Percentiles rank a stretch among this genome's conserved stretches.
Conservation (phyloP, 1,139 yeast species). For the Meyerozyma carpophila region DNA sequence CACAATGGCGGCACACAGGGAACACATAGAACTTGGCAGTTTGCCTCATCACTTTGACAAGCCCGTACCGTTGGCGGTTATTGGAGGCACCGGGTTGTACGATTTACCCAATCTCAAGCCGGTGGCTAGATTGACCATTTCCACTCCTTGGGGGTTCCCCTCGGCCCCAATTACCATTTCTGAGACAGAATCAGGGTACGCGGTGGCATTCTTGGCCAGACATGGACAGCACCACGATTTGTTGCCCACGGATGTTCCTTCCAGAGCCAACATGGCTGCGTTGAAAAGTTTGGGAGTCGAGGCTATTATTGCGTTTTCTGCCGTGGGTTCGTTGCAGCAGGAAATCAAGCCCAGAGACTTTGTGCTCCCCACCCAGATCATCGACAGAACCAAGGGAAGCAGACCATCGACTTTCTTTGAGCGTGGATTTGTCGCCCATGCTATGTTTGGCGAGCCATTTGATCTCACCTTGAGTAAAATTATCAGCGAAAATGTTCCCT, state of each 20-base stretch:
- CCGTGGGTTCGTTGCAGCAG: slow-evolving; percentile 91
- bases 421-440: slow-evolving; percentile 92
- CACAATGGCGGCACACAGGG: slow-evolving; percentile 36
- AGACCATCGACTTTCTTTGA: slow-evolving; percentile 89
- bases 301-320: slow-evolving; percentile 87
- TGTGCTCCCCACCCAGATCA: slow-evolving; percentile 90
- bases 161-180: slow-evolving; percentile 92
- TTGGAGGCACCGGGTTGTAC: slow-evolving; percentile 98
- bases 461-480: slow-evolving; percentile 66
- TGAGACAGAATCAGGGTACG: slow-evolving; percentile 66
- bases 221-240: slow-evolving; percentile 89
- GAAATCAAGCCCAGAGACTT: slow-evolving; percentile 92
- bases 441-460: slow-evolving; percentile 95
- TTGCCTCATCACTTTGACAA: slow-evolving; percentile 38
- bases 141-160: slow-evolving; percentile 97
- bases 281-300: slow-evolving; percentile 81
- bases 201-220: slow-evolving; percentile 91
- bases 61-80: slow-evolving; percentile 71
- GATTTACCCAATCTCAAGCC: slow-evolving; percentile 77
- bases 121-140: slow-evolving; percentile 71
- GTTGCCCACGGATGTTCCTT: slow-evolving; percentile 89
- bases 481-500: slow-evolving; percentile 52
- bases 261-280: slow-evolving; percentile 93
- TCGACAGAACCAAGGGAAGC: slow-evolving; percentile 94
- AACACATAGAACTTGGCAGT: slow-evolving; percentile 16